These are phyloP conservation scores for Pyropia yezoensis DNA, from an alignment of 23 red algal genomes.

Conservation along the genomic window DNA sequence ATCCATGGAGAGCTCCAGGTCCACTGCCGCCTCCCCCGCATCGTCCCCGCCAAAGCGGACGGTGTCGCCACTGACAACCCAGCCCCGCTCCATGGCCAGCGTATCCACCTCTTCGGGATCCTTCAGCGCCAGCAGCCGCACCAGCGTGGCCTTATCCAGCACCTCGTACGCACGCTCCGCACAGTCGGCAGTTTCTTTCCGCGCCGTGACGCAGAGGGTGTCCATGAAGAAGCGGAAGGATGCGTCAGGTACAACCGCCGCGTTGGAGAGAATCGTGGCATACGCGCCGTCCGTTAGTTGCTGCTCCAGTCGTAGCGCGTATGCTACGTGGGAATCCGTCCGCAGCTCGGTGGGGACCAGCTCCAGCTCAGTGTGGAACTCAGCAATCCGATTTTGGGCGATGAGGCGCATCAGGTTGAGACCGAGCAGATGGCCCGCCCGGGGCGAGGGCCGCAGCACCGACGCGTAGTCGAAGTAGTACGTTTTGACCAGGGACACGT, in stretches of 20 bases:
- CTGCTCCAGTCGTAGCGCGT: slow-evolving; percentile 66
- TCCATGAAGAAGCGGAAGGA: slow-evolving; percentile 68
- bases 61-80: slow-evolving; percentile 24
- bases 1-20: slow-evolving; percentile 43
- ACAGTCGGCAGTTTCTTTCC: slow-evolving; percentile 77
- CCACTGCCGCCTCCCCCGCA: slow-evolving; percentile 8
- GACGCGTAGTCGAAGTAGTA: slow-evolving; percentile 66
- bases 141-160: slow-evolving; percentile 11
- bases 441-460: slow-evolving; percentile 32
- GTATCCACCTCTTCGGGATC: slow-evolving; percentile 32
- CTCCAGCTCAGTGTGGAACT: slow-evolving; percentile 96
- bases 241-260: slow-evolving; percentile 37
- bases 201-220: slow-evolving; percentile 55
- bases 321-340: slow-evolving; percentile 41
- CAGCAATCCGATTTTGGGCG: slow-evolving; percentile 86
- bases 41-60: slow-evolving; percentile 45
- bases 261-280: slow-evolving; percentile 52
- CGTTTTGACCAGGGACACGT: slow-evolving; percentile 75
- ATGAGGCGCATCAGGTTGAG: slow-evolving; percentile 86
- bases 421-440: slow-evolving; percentile 59
- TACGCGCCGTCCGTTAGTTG: slow-evolving; percentile 86
- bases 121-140: slow-evolving; percentile 48
- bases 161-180: slow-evolving; percentile 52
- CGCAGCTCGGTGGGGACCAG: slow-evolving; percentile 48
- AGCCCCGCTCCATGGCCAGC: slow-evolving; percentile 29